A percentile compares a stretch with the other conserved stretches of the same genome.
phyloP scores from a whole-genome alignment of 495 filamentous ascomycete species.

The Trichoderma orchidacearum region DNA sequence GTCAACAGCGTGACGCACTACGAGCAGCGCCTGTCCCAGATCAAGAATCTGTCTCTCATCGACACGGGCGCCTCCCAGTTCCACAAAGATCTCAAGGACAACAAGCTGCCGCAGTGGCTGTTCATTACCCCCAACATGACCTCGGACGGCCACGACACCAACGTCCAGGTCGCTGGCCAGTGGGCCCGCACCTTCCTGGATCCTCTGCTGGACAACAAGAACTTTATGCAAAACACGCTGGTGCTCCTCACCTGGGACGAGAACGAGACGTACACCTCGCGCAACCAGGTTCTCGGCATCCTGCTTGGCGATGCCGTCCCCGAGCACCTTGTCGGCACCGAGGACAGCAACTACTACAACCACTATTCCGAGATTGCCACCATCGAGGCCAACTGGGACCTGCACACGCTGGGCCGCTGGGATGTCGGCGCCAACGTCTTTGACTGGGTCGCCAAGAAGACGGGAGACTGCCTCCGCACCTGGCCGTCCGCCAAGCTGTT shows the following conservation, averaged over 20 bases:
- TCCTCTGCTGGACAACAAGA: conserved; percentile 45
- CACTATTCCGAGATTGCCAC: conserved; percentile 59
- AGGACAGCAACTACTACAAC: conserved; percentile 53
- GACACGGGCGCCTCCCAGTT: conserved; percentile 19
- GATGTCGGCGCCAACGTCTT: conserved; percentile 44
- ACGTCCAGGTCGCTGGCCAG: conserved; percentile 42
- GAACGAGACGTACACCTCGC: conserved; percentile 37
- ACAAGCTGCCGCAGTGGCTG: conserved; percentile 54
- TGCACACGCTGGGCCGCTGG: conserved; percentile 30
- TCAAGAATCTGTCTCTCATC: conserved; percentile 48
- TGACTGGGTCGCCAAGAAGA: conserved; percentile 26
- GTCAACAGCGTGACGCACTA: conserved; percentile 45
- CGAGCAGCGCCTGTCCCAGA: conserved; percentile 37
- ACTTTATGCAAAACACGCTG: conserved; percentile 58
- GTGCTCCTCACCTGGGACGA: conserved; percentile 60
- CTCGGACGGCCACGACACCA: conserved; percentile 51
- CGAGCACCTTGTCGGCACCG: conserved; percentile 39
- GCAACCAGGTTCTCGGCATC: conserved; percentile 21
- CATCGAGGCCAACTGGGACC: conserved; percentile 46
- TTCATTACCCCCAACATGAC: conserved; percentile 69
- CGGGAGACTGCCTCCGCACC: conserved; percentile 12
- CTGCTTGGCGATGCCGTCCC: conserved; percentile 55
- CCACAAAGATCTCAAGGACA: conserved; percentile 38
- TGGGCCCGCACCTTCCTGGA: conserved; percentile 47
- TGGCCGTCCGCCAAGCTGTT: not conserved